Conservation (phyloP, 805 yeast genomes). For the Kazachstania kunashirensis region DNA sequence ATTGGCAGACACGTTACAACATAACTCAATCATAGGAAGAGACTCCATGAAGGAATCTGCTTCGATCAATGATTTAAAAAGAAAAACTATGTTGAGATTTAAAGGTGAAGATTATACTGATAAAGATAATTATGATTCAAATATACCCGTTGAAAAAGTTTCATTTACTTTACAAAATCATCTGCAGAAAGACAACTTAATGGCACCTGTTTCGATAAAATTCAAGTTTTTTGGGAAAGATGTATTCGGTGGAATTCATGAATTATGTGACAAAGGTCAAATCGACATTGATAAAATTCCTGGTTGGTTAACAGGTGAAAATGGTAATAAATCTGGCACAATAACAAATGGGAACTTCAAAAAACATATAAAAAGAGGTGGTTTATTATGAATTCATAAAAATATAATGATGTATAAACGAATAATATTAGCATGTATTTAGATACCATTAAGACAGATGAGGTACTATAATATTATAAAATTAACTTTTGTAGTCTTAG, state of each 20-base stretch:
- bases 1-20: slow-evolving; percentile 37
- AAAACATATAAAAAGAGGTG: slow-evolving; percentile 13
- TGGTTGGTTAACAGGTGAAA: slow-evolving; percentile 73
- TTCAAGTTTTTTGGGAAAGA: slow-evolving; percentile 52
- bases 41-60: not conserved
- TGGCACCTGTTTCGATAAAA: slow-evolving; percentile 17
- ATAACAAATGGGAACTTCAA: slow-evolving; percentile 33
- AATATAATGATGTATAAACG: no score
- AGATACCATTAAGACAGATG: not conserved
- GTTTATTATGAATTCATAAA: slow-evolving; percentile 10
- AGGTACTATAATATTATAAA: slow-evolving; percentile 29
- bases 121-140: slow-evolving; percentile 31
- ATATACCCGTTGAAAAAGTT: slow-evolving; percentile 49
- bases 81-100: slow-evolving; percentile 1
- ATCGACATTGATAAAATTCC: slow-evolving; percentile 53
- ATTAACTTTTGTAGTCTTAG: slow-evolving; percentile 38
- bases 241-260: slow-evolving; percentile 70
- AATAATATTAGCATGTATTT: not conserved
- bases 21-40: slow-evolving; percentile 30
- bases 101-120: not conserved
- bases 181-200: not conserved
- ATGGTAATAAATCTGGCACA: slow-evolving; percentile 43
- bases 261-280: slow-evolving; percentile 42
- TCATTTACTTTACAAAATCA: slow-evolving; percentile 29
- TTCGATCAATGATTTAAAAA: not conserved